These are phyloP conservation scores for Reticulascus tulasneorum DNA, from an alignment of 2,329 filamentous ascomycete species.

Conservation along the genomic window DNA sequence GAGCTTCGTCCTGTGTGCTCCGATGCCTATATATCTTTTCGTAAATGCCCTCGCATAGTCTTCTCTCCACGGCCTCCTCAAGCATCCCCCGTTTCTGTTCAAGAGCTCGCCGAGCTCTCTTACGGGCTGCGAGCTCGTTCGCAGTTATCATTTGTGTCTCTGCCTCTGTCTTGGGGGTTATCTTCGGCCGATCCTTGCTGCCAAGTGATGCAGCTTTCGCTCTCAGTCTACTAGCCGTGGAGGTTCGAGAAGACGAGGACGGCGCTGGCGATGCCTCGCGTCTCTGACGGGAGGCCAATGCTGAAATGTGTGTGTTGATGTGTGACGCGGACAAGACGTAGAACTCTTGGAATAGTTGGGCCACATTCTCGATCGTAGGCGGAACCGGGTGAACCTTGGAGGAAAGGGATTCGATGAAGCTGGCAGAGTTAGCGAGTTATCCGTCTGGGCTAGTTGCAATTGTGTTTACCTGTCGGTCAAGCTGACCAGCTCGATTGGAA, in stretches of 20 bases:
- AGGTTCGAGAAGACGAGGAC: constrained; percentile 50
- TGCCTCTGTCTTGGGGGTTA: constrained; percentile 35
- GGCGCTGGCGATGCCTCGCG: constrained; percentile 59
- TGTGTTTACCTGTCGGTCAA: constrained; percentile 72
- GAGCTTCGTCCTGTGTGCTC: constrained; percentile 87
- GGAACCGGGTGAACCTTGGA: constrained; percentile 84
- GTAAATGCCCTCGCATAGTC: constrained; percentile 82
- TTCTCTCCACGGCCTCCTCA: constrained; percentile 88
- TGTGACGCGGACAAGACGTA: constrained; percentile 77
- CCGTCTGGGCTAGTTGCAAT: not conserved
- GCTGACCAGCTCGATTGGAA: constrained; percentile 90
- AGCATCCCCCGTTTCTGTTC: constrained; percentile 73
- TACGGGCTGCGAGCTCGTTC: constrained; percentile 75
- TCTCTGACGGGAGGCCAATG: constrained; percentile 69
- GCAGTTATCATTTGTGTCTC: constrained; percentile 87
- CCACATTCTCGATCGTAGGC: constrained; percentile 75
- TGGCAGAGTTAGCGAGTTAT: constrained; percentile 28
- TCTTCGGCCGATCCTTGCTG: constrained; percentile 47
- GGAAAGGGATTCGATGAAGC: constrained; percentile 85
- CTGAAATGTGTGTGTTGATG: constrained; percentile 81
- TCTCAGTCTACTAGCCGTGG: constrained; percentile 53
- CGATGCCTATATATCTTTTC: constrained; percentile 86
- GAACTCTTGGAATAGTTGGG: constrained; percentile 91
- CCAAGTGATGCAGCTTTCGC: constrained; percentile 52
- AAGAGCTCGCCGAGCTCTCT: constrained; percentile 71